Evolutionary conservation across 1,139 yeast genomes (phyloP), one percentile per base, ranked within the genome.

Genomic region (Taphrina pruni): DNA sequence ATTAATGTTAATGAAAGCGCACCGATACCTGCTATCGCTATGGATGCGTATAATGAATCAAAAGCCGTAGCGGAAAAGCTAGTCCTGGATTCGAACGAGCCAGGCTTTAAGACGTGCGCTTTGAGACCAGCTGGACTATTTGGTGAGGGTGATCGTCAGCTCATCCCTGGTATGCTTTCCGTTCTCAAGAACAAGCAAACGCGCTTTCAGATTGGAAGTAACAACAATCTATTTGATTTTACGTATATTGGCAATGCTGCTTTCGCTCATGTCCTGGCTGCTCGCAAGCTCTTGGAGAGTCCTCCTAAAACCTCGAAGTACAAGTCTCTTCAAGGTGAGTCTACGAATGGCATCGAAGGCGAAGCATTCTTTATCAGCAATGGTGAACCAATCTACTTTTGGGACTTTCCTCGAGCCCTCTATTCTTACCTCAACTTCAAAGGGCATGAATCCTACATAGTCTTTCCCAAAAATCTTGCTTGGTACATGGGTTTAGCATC

Each of bases 201-300:
- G 46, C 89, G 89, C 78, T 91, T 90, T 78, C 99, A 95, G 79
- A 83, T 95, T 65, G 99, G 99, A 73, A 94, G 90, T 78, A 95
- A 95, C 79, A 87, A 89, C 78, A 94, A 94, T 77, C 80, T 95
- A 71, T 95, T 94, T 76, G 99, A 95, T 77, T 92, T 97, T 89
- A 92, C 98, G 0, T 95, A 92, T 76, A 99, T 89, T n/a, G 98
- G 97, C n/a, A 95, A 95, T 78, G 98, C 95, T 32, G 99, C 99
- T 0, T 96, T 92, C 79, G 88, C 97, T 6, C 99, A 95, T 78
- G 92, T 94, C 9, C 81, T 94, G 69, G 99, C 98, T 0, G 96
- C 97, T 1, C 82, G 88, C 74, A 87, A 87, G 78, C 79, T 93
- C 21, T 79, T 91, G 67, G 76, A 76, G 56, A 75, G 75, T 21